Evolutionary conservation across 108 stramenopile genomes (phyloP).

Genomic region (Chaetoceros muelleri): DNA sequence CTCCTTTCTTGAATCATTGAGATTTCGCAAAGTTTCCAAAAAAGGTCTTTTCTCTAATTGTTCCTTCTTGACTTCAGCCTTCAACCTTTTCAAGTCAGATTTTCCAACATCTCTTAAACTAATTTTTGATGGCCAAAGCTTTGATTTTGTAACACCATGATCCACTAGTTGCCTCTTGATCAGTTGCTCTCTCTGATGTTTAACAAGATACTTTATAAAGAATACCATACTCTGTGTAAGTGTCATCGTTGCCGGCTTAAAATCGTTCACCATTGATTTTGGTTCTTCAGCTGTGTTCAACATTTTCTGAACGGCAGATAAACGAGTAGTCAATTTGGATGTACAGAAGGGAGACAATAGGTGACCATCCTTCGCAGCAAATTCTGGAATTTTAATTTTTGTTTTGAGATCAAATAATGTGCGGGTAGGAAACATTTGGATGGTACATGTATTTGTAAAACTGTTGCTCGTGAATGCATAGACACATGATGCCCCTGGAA

Average conservation of each 20-base stretch:
- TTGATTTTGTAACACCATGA: background rate
- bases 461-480: too few species aligned
- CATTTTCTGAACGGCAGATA: too few species aligned
- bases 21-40: conserved; percentile 19
- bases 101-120: conserved; percentile 15
- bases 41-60: conserved; percentile 11
- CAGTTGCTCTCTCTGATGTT: background rate
- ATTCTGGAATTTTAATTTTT: too few species aligned
- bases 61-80: background rate
- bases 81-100: conserved; percentile 4
- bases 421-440: too few species aligned
- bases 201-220: conserved; percentile 6
- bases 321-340: too few species aligned
- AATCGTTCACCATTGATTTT: conserved; percentile 6
- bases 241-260: conserved; percentile 25
- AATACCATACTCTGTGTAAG: conserved; percentile 21
- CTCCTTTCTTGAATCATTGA: conserved; percentile 64
- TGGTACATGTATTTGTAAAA: too few species aligned
- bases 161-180: background rate
- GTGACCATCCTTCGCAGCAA: too few species aligned
- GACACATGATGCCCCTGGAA: too few species aligned
- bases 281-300: too few species aligned
- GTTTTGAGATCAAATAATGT: too few species aligned
- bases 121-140: conserved; percentile 7
- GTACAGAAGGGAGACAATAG: too few species aligned